Evolutionary conservation across 1,139 yeast species (phyloP).

Genomic region (Meyerozyma carpophila): DNA sequence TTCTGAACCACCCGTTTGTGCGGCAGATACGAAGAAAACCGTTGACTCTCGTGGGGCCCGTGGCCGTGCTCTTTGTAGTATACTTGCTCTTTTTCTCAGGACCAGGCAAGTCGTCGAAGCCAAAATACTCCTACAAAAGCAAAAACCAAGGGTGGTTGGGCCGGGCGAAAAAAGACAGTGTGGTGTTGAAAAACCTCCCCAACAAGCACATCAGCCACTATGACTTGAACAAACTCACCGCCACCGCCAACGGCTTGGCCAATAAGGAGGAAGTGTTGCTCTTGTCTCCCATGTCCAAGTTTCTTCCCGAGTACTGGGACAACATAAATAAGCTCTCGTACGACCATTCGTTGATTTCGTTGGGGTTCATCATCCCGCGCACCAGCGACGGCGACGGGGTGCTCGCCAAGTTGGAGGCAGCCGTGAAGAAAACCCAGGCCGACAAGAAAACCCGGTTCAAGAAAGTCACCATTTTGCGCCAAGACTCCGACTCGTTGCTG

Average conservation of each 20-base stretch:
- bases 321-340: slow-evolving; percentile 69
- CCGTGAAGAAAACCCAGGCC: slow-evolving; percentile 52
- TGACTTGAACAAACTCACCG: slow-evolving; percentile 70
- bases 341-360: slow-evolving; percentile 78
- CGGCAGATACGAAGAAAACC: slow-evolving; percentile 63
- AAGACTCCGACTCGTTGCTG: slow-evolving; percentile 73
- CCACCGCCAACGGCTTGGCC: slow-evolving; percentile 62
- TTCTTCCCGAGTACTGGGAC: slow-evolving; percentile 82
- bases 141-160: slow-evolving; percentile 46
- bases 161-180: slow-evolving; percentile 33
- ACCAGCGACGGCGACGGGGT: slow-evolving; percentile 76
- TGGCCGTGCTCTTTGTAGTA: slow-evolving; percentile 35
- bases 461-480: slow-evolving; percentile 82
- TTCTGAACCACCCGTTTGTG: slow-evolving; percentile 27
- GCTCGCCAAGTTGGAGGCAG: slow-evolving; percentile 61
- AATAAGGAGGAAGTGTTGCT: slow-evolving; percentile 79
- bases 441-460: slow-evolving; percentile 58
- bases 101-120: slow-evolving; percentile 19
- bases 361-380: slow-evolving; percentile 89
- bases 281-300: slow-evolving; percentile 83
- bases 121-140: slow-evolving; percentile 47
- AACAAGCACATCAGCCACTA: slow-evolving; percentile 81
- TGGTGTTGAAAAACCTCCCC: slow-evolving; percentile 57
- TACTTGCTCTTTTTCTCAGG: slow-evolving; percentile 35
- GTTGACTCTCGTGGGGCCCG: slow-evolving; percentile 39